Evolutionary conservation across 2,329 filamentous ascomycete genomes (phyloP).

Genomic region (Cordyceps militaris): DNA sequence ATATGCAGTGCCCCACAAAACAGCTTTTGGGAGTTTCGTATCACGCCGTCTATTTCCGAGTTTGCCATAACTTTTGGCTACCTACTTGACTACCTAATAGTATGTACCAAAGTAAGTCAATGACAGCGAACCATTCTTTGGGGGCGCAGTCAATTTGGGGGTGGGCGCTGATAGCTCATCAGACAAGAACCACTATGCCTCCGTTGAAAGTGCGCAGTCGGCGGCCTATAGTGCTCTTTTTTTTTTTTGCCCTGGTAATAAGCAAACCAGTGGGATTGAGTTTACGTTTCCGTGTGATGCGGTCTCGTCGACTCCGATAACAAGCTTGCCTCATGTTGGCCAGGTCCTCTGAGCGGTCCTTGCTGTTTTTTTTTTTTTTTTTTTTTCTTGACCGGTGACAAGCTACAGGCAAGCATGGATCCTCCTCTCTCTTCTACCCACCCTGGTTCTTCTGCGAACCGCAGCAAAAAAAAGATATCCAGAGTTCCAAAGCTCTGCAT

Average conservation of each 20-base stretch:
- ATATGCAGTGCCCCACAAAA: too few species aligned
- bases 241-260: not conserved
- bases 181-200: not conserved
- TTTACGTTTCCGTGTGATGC: too few species aligned
- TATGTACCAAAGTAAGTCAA: too few species aligned
- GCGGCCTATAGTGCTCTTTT: too few species aligned
- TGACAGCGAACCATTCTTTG: too few species aligned
- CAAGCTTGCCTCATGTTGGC: not conserved
- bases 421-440: not conserved
- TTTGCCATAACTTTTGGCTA: not conserved
- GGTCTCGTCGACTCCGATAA: not conserved
- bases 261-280: not conserved
- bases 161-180: not conserved
- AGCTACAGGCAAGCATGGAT: slow-evolving; percentile 4
- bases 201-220: not conserved
- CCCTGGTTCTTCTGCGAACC: not conserved
- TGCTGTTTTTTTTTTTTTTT: not conserved
- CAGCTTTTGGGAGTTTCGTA: not conserved
- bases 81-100: not conserved
- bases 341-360: not conserved
- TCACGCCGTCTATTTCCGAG: not conserved
- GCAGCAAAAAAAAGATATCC: not conserved
- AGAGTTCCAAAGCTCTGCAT: too few species aligned
- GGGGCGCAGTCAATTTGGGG: not conserved
- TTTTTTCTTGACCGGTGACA: slow-evolving; percentile 7